Evolutionary conservation across 495 filamentous ascomycete genomes (phyloP).

Genomic region (Tricharina praecox): DNA sequence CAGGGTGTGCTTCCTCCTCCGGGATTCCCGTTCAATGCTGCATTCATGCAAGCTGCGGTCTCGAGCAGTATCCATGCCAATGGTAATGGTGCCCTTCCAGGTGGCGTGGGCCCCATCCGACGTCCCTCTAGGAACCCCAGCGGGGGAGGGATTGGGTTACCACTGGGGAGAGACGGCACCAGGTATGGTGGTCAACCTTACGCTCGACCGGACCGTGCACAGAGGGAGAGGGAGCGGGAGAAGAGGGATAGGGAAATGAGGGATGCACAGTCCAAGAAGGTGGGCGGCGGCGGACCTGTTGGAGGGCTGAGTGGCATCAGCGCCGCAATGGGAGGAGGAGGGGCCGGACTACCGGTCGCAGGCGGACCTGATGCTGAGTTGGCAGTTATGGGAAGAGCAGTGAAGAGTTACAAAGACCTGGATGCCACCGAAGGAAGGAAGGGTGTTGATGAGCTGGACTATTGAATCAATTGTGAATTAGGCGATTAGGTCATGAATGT

Average conservation of each 20-base stretch:
- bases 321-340: slow-evolving; percentile 27
- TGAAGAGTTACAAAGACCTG: slow-evolving; percentile 94
- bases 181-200: slow-evolving; percentile 33
- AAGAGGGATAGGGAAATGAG: slow-evolving; percentile 25
- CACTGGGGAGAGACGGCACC: slow-evolving; percentile 27
- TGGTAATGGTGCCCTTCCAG: slow-evolving; percentile 14
- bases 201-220: slow-evolving; percentile 34
- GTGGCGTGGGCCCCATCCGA: slow-evolving; percentile 31
- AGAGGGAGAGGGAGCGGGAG: slow-evolving; percentile 26
- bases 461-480: slow-evolving; percentile 32
- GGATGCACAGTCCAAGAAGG: slow-evolving; percentile 28
- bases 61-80: slow-evolving; percentile 7
- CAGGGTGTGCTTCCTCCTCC: slow-evolving; percentile 37
- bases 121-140: slow-evolving; percentile 19
- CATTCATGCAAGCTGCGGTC: slow-evolving; percentile 11
- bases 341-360: slow-evolving; percentile 29
- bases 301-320: no score
- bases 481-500: no score
- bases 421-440: slow-evolving; percentile 53
- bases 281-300: slow-evolving; percentile 1
- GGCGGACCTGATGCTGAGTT: slow-evolving; percentile 47
- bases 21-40: slow-evolving; percentile 50
- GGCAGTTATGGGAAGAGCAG: slow-evolving; percentile 71
- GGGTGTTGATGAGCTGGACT: slow-evolving; percentile 41
- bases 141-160: slow-evolving; percentile 24